Conservation (phyloP, 805 yeast species). For the Metahyphopichia silvanorum region DNA sequence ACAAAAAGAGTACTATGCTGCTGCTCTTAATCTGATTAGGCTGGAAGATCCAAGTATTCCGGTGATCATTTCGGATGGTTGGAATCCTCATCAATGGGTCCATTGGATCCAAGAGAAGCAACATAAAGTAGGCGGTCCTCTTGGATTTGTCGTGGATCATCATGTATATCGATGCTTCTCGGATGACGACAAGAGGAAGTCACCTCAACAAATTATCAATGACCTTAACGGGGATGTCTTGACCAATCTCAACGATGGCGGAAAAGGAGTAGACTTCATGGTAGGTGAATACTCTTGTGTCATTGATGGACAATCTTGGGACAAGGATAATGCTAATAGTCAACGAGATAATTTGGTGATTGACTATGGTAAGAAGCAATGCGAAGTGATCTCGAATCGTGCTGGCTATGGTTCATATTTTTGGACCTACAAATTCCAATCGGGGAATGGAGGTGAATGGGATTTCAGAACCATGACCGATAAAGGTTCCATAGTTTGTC, state of each 20-base stretch:
- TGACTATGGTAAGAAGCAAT: conserved; percentile 60
- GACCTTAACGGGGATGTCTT: conserved; percentile 52
- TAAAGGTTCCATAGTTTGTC: conserved; percentile 43
- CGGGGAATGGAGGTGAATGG: conserved; percentile 97
- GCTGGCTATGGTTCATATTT: conserved; percentile 75
- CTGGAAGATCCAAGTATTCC: conserved; percentile 57
- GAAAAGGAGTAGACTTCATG: conserved; percentile 59
- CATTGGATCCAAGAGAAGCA: conserved; percentile 55
- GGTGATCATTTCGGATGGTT: conserved; percentile 83
- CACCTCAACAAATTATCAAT: conserved; percentile 59
- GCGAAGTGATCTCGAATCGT: conserved; percentile 43
- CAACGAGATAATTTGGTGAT: conserved; percentile 53
- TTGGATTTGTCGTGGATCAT: conserved; percentile 75
- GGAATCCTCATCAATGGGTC: conserved; percentile 85
- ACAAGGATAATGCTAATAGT: conserved; percentile 37
- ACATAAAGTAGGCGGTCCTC: conserved; percentile 24
- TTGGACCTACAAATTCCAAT: conserved; percentile 86
- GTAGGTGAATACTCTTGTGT: conserved; percentile 94
- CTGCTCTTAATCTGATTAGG: conserved; percentile 62
- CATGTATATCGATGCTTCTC: conserved; percentile 87
- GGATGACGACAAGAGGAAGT: conserved; percentile 63
- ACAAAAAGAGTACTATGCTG: conserved; percentile 60
- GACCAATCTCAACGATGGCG: conserved; percentile 44
- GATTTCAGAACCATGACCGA: conserved; percentile 78
- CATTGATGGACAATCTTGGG: conserved; percentile 75